These are phyloP conservation scores for Pseudogymnoascus sp. DNA, from an alignment of 2,329 filamentous ascomycete genomes.

Conservation along the genomic window DNA sequence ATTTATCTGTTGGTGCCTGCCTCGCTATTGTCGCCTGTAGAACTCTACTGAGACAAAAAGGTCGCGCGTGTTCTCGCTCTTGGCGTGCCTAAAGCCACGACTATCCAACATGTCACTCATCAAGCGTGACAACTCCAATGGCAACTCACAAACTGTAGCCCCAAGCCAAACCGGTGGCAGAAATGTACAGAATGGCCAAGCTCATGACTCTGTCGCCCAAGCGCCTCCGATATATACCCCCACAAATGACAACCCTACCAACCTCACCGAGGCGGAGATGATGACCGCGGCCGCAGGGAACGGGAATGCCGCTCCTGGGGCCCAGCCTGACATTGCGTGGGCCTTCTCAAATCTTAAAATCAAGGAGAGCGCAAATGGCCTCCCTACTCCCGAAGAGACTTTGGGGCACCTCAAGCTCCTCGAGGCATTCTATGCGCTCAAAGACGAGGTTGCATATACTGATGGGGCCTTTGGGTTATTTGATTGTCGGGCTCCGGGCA, in stretches of 20 bases:
- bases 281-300: not conserved
- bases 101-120: not conserved
- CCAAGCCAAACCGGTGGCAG: not conserved
- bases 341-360: constrained; percentile 35
- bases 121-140: not conserved
- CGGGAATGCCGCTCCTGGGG: not conserved
- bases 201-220: not conserved
- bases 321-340: constrained; percentile 8
- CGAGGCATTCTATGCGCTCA: constrained; percentile 57
- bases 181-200: not conserved
- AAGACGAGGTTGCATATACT: constrained; percentile 55
- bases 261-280: constrained; percentile 1
- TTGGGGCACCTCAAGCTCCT: constrained; percentile 68
- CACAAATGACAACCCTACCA: not conserved
- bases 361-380: constrained; percentile 19
- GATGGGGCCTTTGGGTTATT: constrained; percentile 60
- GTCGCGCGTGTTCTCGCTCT: not conserved
- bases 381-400: constrained; percentile 47
- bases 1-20: not conserved
- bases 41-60: not conserved
- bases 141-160: not conserved
- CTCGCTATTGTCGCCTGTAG: not conserved
- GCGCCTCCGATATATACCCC: not conserved
- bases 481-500: constrained; percentile 29
- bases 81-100: not conserved